Percentiles rank a stretch among this genome's conserved stretches.
Evolutionary conservation across 1,139 yeast genomes (phyloP).

Genomic region (Blastobotrys capitulatus): DNA sequence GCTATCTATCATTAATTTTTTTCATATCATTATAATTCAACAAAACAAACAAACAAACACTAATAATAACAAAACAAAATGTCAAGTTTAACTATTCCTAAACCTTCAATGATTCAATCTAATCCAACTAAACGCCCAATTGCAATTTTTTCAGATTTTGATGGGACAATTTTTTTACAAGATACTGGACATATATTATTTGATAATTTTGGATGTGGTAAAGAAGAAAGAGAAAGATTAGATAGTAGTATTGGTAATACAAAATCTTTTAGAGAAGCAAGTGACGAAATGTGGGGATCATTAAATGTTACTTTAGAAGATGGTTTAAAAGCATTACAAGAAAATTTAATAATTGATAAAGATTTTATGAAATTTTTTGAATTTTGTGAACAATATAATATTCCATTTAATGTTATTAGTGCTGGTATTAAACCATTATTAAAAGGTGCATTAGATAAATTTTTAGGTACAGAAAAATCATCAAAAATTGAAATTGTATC

Average conservation of each 20-base stretch:
- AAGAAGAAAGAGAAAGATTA: slow-evolving; percentile 34
- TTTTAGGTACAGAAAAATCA: slow-evolving; percentile 53
- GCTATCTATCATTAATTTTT: background rate
- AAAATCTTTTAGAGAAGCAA: slow-evolving; percentile 37
- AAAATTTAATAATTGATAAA: slow-evolving; percentile 52
- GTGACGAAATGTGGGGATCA: slow-evolving; percentile 43
- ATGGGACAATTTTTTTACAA: slow-evolving; percentile 42
- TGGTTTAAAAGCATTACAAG: slow-evolving; percentile 49
- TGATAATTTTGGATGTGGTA: slow-evolving; percentile 41
- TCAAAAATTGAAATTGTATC: slow-evolving; percentile 54
- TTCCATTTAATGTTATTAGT: slow-evolving; percentile 58
- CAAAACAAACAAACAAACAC: background rate
- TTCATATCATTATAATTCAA: background rate
- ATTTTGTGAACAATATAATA: slow-evolving; percentile 45
- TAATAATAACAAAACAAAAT: background rate
- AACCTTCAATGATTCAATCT: slow-evolving; percentile 5
- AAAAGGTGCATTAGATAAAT: slow-evolving; percentile 50
- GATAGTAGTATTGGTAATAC: slow-evolving; percentile 37
- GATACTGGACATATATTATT: slow-evolving; percentile 43
- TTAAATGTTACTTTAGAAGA: slow-evolving; percentile 42
- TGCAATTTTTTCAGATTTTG: slow-evolving; percentile 33
- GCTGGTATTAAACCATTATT: slow-evolving; percentile 66
- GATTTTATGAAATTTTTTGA: slow-evolving; percentile 54
- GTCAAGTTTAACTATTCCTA: slow-evolving; percentile 4
- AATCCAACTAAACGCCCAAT: slow-evolving; percentile 5